phyloP scores from a whole-genome alignment of 208 protist species.

The Leptomonas pyrrhocoris region DNA sequence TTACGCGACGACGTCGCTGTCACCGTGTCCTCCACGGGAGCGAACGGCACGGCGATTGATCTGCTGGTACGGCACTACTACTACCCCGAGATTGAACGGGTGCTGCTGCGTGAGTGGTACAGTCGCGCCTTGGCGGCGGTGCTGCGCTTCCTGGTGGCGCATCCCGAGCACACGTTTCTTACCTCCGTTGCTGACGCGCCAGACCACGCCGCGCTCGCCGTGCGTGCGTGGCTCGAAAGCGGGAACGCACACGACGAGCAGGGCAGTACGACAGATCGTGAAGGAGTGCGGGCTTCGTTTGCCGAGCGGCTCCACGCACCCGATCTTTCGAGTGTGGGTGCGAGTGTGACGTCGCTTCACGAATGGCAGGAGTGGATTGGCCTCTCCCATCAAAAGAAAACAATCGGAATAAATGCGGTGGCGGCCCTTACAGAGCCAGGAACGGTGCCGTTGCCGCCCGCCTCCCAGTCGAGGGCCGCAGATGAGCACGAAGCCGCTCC shows the following conservation, averaged over 20 bases:
- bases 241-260: neutral
- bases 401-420: too few relatives aligned
- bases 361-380: too few relatives aligned
- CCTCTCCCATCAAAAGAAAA: too few relatives aligned
- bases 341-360: too few relatives aligned
- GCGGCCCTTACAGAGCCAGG: too few relatives aligned
- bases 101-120: constrained; percentile 33
- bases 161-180: constrained; percentile 21
- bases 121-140: constrained; percentile 25
- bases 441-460: too few relatives aligned
- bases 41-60: neutral
- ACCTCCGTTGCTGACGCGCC: constrained; percentile 9
- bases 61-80: neutral
- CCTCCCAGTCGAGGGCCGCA: too few relatives aligned
- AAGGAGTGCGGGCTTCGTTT: neutral
- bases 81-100: constrained; percentile 22
- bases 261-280: neutral
- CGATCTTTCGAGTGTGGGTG: too few relatives aligned
- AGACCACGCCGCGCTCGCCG: constrained; percentile 7
- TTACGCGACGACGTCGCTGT: too few relatives aligned
- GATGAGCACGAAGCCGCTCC: too few relatives aligned
- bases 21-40: too few relatives aligned
- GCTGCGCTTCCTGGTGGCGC: constrained; percentile 23
- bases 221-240: neutral
- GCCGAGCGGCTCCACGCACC: too few relatives aligned